phyloP scores from a whole-genome alignment of 2,329 filamentous ascomycete genomes.

The Domatiomyces catenatus region DNA sequence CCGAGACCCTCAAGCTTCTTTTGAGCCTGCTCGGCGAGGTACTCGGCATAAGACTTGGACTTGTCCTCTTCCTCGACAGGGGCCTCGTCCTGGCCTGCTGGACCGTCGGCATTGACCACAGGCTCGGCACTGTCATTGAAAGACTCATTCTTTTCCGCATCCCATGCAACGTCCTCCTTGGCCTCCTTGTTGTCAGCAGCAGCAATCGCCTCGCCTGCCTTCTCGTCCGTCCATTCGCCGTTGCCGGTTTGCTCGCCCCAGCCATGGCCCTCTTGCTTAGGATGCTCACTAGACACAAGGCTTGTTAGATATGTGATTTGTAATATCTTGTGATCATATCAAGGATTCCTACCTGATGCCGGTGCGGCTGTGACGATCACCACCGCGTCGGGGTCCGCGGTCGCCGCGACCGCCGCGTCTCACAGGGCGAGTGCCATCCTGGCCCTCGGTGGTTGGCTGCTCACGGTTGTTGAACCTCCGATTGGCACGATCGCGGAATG shows the following conservation, averaged over 20 bases:
- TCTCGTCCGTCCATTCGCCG: conserved; percentile 79
- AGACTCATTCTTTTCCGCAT: conserved; percentile 20
- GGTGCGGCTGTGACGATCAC: conserved; percentile 49
- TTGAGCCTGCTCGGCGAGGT: conserved; percentile 59
- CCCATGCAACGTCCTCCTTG: conserved; percentile 50
- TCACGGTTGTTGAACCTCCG: conserved; percentile 69
- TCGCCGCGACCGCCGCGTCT: conserved; percentile 25
- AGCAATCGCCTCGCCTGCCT: conserved; percentile 78
- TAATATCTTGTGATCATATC: background rate
- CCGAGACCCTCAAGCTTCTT: conserved; percentile 58
- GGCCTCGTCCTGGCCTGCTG: conserved; percentile 17
- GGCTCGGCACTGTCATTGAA: conserved; percentile 17
- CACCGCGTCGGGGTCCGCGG: conserved; percentile 33
- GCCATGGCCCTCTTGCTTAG: conserved; percentile 52
- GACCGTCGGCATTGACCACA: conserved; percentile 13
- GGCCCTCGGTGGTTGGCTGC: conserved; percentile 58
- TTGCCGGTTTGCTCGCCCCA: conserved; percentile 76
- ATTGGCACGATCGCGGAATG: conserved; percentile 76
- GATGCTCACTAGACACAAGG: conserved; percentile 24
- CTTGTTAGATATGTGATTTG: background rate
- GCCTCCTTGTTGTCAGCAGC: conserved; percentile 67
- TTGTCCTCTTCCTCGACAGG: conserved; percentile 59
- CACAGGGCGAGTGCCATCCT: conserved; percentile 26
- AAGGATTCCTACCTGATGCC: conserved; percentile 39
- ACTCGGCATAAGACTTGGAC: conserved; percentile 77